Evolutionary conservation across 169 alveolate genomes (phyloP), one percentile per base, ranked within the genome.

Genomic region (Ichthyophthirius multifiliis): DNA sequence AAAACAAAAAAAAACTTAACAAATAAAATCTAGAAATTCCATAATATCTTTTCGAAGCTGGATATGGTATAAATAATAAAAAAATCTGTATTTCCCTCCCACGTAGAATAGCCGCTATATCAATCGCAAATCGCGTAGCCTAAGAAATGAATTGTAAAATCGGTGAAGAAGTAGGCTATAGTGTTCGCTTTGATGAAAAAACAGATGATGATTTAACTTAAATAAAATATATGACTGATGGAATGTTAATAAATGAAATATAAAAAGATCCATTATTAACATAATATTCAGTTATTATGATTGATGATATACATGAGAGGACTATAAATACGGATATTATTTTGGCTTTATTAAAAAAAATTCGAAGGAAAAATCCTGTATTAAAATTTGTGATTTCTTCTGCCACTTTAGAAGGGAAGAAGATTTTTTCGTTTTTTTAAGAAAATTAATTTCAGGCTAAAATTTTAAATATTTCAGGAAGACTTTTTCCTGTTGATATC

Each of bases 291-390:
- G 99, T 98, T 13, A 93, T 99, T 23, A 94, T 99, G 75, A 94
- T 99, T 65, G 99, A 99, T 91, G 99, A 99, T 92, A 99, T 99
- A 32, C 99, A 99, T 89, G 99, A 98, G 82, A 93, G 99, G 84
- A 97, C 98, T 82, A 93, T 98, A 44, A 98, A 99, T 92, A 97
- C 99, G 43, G 99, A 99, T 89, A 79, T 99, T 41, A 87, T 99
- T 44, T 90, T 99, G 55, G 99, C 99, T 31, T 79, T 99, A 5
- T 91, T 99, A 27, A 93, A 92, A 73, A 63, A 87, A 73, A 90
- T 92, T 27, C 87, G 92, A 20, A 63, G 76, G 32, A 77, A 85
- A 47, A 82, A 94, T 77, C 94, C 82, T n/a, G 62, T 85, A 62
- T 82, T 92, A 37, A 90, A 88, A 83, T 76, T 93, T 18, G 89